Conservation (phyloP, 805 yeast genomes). For the Zygotorulaspora chibaensis region DNA sequence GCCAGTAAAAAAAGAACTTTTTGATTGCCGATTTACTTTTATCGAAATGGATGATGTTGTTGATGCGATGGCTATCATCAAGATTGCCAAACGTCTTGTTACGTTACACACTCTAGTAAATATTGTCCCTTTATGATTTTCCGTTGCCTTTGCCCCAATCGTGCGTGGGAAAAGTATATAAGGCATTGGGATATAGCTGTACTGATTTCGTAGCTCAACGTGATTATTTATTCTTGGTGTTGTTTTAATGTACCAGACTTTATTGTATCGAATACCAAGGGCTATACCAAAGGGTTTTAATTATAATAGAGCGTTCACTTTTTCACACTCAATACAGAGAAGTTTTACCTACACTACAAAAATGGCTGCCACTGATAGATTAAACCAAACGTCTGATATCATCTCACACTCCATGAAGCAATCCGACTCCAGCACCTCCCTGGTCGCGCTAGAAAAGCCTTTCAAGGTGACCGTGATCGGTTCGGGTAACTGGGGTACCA, state of each 20-base stretch:
- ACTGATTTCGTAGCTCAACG: not conserved
- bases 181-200: not conserved
- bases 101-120: too few species aligned
- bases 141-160: not conserved
- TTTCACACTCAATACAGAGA: not conserved
- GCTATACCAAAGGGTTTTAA: not conserved
- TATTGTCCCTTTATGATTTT: not conserved
- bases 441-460: slow-evolving; percentile 29
- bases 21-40: too few species aligned
- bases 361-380: slow-evolving; percentile 33
- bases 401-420: slow-evolving; percentile 25
- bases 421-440: slow-evolving; percentile 15
- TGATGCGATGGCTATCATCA: too few species aligned
- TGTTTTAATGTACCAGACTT: not conserved
- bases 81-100: too few species aligned
- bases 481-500: slow-evolving; percentile 98
- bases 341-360: not conserved
- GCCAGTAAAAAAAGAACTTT: too few species aligned
- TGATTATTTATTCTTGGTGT: not conserved
- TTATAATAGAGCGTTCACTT: not conserved
- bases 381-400: slow-evolving; percentile 30
- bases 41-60: too few species aligned
- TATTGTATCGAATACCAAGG: not conserved
- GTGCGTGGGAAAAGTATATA: not conserved
- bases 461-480: slow-evolving; percentile 77